Base-by-base conservation (phyloP, 768 basidiomycete species). In the Coprinopsis strossmayeri region DNA sequence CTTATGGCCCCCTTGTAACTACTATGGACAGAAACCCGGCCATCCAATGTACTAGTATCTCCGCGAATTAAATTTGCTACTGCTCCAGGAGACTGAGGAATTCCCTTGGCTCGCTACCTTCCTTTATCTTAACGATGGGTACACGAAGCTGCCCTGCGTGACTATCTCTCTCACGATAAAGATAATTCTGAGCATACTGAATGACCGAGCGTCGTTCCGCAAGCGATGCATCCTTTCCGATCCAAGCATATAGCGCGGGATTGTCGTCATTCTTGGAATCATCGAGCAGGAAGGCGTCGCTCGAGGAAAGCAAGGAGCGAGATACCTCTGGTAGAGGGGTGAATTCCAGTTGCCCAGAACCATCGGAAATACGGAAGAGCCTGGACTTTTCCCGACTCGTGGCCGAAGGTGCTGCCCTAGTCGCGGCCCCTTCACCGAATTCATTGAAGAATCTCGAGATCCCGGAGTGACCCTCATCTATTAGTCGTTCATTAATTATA, bases 211-310 rank as follows among this genome's bases (percentile, higher is more conserved):
- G 67, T 39, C 67, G 62, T 55, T 79, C 78, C 20, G 62, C 67
- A 49, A 73, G 57, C 24, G 74, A 73, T 25, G 77, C 72, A 3
- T 65, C 56, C 5, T 62, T 68, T 3, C 82, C 82, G 20, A 84
- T 64, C 81, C 82, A 84, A 20, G 79, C 66, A 53, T 78, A 83
- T 27, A 83, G 60, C 2, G 71, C 69, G 3, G 76, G 74, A 38
- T 63, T 57, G 1, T 56, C 50, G 1, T 56, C 30, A 43, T 66
- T 61, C 12, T 57, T 46, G 23, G 72, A 67, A 50, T 69, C 59
- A 56, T 79, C 80, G 27, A 82, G 54, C 18, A 82, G 58, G 61
- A 77, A 81, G 2, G 72, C 73, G 53, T 78, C 80, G 11, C 66
- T 56, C 5, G 79, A 71, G 10, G 65, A 66, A 28, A 82, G 68